Evolutionary conservation across 1,284 basidiomycete species (phyloP), one percentile per base, ranked within the genome.

Genomic region (Tremellales sp.): DNA sequence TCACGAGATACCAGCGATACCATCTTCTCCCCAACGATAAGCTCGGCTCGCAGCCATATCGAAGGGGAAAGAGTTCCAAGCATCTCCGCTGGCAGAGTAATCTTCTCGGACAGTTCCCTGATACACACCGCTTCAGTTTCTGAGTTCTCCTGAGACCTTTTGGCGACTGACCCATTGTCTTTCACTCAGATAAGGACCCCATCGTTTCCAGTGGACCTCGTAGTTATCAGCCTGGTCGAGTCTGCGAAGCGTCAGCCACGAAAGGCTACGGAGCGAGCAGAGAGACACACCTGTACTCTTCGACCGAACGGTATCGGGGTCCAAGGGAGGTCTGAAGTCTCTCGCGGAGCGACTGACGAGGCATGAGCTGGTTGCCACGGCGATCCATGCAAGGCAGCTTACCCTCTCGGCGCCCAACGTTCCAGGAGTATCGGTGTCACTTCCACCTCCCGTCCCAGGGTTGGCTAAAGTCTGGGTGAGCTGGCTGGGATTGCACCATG

Each of bases 21-120:
- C 94, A 65, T 98, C 94, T 71, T 98, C 94, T 43, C 94, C 94
- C 94, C 94, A 98, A 64, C 94, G 81, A 75, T 95, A 98, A 41
- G 91, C 88, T 50, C 94, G 84, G 53, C 89, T 94, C 55, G 92
- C 83, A 3, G 94, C 86, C 60, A 93, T 88, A 54, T 91, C 88
- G 71, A 97, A 95, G 33, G 92, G 91, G 73, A 98, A 98, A 67
- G 94, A 90, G 58, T 84, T 86, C 94, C 94, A 98, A 7, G 94
- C 93, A 69, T 98, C 90, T 45, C 94, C 94, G 68, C 97, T 86
- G 28, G 79, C 83, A 37, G 92, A 97, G 75, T 98, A 98, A 71
- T 98, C 94, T 72, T 98, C 94, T 54, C 94, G 84, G 32, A 98
- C 94, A 19, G 93, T 97, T 26, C 91, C 92, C 90, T 93, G n/a